Percentiles rank a stretch among this genome's conserved stretches.
Conservation (phyloP, 768 basidiomycete species). For the Mycena alexandri region DNA sequence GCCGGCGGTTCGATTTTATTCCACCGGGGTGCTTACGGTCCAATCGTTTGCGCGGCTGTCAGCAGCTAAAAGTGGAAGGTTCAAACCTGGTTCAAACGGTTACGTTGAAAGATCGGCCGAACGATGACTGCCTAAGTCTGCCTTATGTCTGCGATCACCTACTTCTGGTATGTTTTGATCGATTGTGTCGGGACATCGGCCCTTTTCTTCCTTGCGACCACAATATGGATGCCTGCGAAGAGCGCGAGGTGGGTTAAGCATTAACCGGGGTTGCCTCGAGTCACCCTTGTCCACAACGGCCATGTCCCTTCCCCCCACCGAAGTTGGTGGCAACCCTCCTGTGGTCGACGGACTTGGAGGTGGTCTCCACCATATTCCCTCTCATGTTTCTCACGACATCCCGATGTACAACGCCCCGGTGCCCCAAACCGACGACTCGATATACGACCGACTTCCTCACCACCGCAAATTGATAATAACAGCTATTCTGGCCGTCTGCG, state of each 20-base stretch:
- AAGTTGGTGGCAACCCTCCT: neutral
- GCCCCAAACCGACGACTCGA: conserved; percentile 30
- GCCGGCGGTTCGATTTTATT: no score
- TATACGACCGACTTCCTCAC: conserved; percentile 34
- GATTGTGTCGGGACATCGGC: neutral
- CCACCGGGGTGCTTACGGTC: no score
- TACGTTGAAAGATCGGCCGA: neutral
- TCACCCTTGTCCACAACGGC: conserved; percentile 16
- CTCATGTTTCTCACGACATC: conserved; percentile 30
- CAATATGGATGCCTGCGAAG: neutral
- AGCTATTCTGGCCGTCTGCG: conserved; percentile 31
- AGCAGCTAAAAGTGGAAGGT: no score
- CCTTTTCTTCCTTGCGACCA: neutral
- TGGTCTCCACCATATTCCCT: conserved; percentile 24
- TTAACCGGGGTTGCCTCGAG: neutral
- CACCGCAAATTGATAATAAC: conserved; percentile 34
- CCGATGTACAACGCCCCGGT: conserved; percentile 10
- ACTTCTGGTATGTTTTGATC: no score
- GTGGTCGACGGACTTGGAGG: neutral
- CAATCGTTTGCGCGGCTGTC: no score
- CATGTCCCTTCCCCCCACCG: conserved; percentile 27
- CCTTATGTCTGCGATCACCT: neutral
- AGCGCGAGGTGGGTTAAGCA: neutral
- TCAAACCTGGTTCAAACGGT: neutral
- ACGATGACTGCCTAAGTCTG: neutral